Base-by-base conservation (phyloP, 306 rosid species). In the Chamaecrista fasciculata region DNA sequence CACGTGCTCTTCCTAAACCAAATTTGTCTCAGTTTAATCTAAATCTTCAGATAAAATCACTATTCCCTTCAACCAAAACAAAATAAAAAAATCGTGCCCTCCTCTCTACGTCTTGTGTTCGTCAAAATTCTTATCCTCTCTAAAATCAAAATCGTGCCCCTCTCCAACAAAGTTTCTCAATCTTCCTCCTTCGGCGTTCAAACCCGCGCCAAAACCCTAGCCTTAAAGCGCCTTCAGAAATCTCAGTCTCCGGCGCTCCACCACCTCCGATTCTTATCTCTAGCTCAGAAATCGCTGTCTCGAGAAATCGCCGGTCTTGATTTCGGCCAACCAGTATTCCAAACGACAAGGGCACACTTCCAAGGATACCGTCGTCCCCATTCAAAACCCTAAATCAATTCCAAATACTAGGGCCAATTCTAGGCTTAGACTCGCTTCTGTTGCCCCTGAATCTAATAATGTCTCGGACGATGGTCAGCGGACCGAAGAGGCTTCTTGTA, bases 241-340 rank as follows among this genome's bases (percentile, higher is more conserved):
- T 76, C 82, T 0, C 81, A 77, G 28, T 16, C 80, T 24, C 50
- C 71, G 2, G 33, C 82, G 0, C 62, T 34, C 85, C 0, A 31
- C 74, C 3, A 20, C 63, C 25, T 71, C 86, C 0, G 86, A 74
- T 5, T 89, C 96, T 16, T 93, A 88, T 62, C 91, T 91, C 5
- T 95, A 91, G 85, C 99, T 91, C 43, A 86, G 96, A 4, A 90
- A 86, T 34, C 97, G 97, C 34, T 84, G 95, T 6, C 95, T 94
- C 0, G 85, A 79, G 26, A 92, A 86, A 74, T 81, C 87, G 0
- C 81, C 86, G 0, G 75, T 72, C 71, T 48, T 66, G 16, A 10
- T 78, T 14, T 60, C 31, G 8, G 0, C 55, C 2, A 61, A 47
- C 5, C 74, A 60, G 18, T 82, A 78, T 9, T 73, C 86, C 6